A percentile compares a stretch with the other conserved stretches of the same genome.
Conservation (phyloP, 2,329 filamentous ascomycete genomes). For the Acrocalymma vagum region DNA sequence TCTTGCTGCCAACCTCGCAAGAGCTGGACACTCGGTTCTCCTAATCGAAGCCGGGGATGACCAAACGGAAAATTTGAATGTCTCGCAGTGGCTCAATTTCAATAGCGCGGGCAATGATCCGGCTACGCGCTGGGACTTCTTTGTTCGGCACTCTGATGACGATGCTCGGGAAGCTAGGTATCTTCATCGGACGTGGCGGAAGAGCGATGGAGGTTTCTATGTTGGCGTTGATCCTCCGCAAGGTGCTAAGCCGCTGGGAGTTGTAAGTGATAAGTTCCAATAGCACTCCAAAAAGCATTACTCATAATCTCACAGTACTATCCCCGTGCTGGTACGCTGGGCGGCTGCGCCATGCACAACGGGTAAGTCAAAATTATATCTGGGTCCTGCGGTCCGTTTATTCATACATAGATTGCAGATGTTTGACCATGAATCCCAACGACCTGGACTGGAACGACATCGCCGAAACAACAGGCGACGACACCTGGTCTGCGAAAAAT, state of each 20-base stretch:
- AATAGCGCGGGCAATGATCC: conserved; percentile 64
- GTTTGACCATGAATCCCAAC: conserved; percentile 60
- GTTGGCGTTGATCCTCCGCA: conserved; percentile 61
- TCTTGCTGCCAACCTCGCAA: conserved; percentile 24
- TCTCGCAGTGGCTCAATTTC: conserved; percentile 59
- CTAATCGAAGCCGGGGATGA: conserved; percentile 68
- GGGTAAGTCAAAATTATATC: conserved; percentile 53
- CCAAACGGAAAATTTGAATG: conserved; percentile 58
- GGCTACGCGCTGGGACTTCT: conserved; percentile 68
- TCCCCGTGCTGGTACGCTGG: conserved; percentile 64
- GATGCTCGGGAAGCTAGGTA: conserved; percentile 61
- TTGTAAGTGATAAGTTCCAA: conserved; percentile 42
- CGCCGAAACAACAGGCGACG: conserved; percentile 65
- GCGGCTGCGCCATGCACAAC: conserved; percentile 69
- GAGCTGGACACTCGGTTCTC: conserved; percentile 64
- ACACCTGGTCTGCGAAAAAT: conserved; percentile 63
- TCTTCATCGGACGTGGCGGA: conserved; percentile 65
- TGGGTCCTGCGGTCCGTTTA: no score
- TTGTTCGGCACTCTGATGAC: conserved; percentile 66
- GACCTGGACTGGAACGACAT: conserved; percentile 67
- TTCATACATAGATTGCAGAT: no score
- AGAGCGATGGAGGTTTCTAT: conserved; percentile 60
- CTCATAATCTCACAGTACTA: conserved; percentile 51
- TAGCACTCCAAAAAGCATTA: background rate
- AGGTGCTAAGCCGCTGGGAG: conserved; percentile 60